phyloP scores from a whole-genome alignment of 306 rosid genomes.

The Malus asiatica region DNA sequence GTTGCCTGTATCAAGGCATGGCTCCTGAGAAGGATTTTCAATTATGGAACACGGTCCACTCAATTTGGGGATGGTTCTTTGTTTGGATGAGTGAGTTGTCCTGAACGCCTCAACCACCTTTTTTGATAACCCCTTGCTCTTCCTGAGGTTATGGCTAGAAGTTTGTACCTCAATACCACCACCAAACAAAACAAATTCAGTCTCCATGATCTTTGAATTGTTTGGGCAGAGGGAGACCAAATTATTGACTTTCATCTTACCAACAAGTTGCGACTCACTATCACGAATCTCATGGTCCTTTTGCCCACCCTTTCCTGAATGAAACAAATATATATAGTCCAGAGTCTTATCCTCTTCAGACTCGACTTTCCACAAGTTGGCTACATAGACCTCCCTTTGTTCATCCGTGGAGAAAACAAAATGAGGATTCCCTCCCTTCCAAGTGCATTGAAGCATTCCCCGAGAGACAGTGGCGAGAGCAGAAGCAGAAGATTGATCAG shows the following conservation, averaged over 20 bases:
- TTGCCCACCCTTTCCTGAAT: slow-evolving; percentile 50
- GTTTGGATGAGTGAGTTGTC: slow-evolving; percentile 45
- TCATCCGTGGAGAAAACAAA: slow-evolving; percentile 76
- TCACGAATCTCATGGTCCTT: slow-evolving; percentile 35
- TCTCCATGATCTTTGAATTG: slow-evolving; percentile 52
- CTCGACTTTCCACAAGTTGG: slow-evolving; percentile 45
- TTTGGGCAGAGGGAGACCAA: slow-evolving; percentile 53
- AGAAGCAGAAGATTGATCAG: slow-evolving; percentile 42
- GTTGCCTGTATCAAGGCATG: slow-evolving; percentile 18
- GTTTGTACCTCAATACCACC: slow-evolving; percentile 38
- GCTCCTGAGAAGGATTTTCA: slow-evolving; percentile 49
- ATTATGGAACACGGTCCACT: slow-evolving; percentile 20
- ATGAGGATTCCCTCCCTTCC: slow-evolving; percentile 78
- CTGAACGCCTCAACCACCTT: slow-evolving; percentile 61
- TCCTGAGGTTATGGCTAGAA: slow-evolving; percentile 39
- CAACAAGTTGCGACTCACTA: slow-evolving; percentile 44
- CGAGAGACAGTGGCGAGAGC: slow-evolving; percentile 39
- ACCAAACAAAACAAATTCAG: slow-evolving; percentile 61
- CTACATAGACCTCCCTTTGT: slow-evolving; percentile 62
- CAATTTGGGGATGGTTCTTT: slow-evolving; percentile 42
- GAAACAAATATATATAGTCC: slow-evolving; percentile 60
- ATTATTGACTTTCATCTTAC: slow-evolving; percentile 76
- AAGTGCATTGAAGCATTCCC: slow-evolving; percentile 91
- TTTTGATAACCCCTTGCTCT: slow-evolving; percentile 61
- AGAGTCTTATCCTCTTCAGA: slow-evolving; percentile 39